Conservation (phyloP, 2,329 filamentous ascomycete species). For the Penicillium concentricum region DNA sequence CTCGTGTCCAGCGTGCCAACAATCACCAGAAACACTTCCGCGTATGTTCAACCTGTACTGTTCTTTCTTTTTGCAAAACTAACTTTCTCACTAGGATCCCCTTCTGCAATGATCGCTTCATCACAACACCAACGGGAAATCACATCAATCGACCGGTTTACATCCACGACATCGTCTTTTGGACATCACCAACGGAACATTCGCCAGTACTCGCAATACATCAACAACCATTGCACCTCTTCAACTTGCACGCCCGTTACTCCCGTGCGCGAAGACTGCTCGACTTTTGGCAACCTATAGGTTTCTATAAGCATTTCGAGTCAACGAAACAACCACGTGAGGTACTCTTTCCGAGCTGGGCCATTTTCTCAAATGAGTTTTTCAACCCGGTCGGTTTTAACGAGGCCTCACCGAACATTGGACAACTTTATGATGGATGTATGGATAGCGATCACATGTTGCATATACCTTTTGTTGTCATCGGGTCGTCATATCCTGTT, state of each 20-base stretch:
- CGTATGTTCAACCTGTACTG: constrained; percentile 42
- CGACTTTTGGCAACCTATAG: neutral
- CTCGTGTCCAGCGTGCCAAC: constrained; percentile 67
- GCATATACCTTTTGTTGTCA: constrained; percentile 9
- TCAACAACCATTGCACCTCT: constrained; percentile 2
- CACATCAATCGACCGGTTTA: neutral
- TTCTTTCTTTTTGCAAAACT: constrained; percentile 9
- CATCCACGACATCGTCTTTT: neutral
- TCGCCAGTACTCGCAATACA: neutral
- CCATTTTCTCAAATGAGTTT: constrained; percentile 5
- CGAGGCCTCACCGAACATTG: constrained; percentile 4
- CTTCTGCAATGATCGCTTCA: constrained; percentile 48
- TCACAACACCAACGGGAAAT: neutral
- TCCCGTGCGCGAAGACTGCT: neutral
- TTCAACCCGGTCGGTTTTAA: constrained; percentile 9
- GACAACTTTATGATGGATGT: constrained; percentile 3
- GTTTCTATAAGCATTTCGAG: neutral
- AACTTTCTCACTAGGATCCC: constrained; percentile 45
- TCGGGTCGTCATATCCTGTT: neutral
- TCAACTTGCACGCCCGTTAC: neutral
- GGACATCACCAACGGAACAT: neutral
- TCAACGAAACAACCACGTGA: neutral
- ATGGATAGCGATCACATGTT: constrained; percentile 5
- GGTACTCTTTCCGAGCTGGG: constrained; percentile 8
- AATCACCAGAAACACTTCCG: constrained; percentile 79